Evolutionary conservation across 129 eudicot genomes (phyloP).

Genomic region (Deinandra increscens): DNA sequence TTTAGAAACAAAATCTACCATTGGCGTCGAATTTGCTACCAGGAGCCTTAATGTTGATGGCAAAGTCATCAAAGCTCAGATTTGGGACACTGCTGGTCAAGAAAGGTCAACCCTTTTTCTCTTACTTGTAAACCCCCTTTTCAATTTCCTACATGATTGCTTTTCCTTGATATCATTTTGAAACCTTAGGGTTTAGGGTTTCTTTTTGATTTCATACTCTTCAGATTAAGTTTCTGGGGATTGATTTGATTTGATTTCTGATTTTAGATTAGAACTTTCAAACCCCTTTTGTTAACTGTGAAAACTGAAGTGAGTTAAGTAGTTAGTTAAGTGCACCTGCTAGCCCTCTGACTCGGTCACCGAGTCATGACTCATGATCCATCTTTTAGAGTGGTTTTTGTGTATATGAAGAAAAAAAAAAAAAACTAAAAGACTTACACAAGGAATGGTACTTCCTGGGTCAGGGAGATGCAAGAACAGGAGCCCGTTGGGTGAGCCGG

Average conservation of each 20-base stretch:
- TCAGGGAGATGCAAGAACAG: not conserved
- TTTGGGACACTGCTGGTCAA: constrained; percentile 88
- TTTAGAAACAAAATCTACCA: constrained; percentile 74
- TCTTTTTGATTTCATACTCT: not conserved
- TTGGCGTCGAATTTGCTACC: constrained; percentile 83
- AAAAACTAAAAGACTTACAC: not conserved
- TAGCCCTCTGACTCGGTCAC: not conserved
- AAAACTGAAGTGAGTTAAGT: not conserved
- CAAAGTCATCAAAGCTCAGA: constrained; percentile 82
- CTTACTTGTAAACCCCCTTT: constrained; percentile 7
- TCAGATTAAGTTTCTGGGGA: not conserved
- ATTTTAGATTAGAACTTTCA: not conserved
- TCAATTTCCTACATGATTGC: constrained; percentile 1
- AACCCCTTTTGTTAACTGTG: not conserved
- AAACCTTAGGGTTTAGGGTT: constrained; percentile 13
- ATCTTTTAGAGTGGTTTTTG: not conserved
- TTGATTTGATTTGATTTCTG: constrained; percentile 1
- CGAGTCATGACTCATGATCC: not conserved
- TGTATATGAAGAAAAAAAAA: not conserved
- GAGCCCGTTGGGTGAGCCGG: constrained; percentile 6
- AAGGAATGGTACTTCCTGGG: constrained; percentile 13
- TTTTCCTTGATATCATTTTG: not conserved
- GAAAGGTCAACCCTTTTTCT: constrained; percentile 51
- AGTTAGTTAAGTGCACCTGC: not conserved
- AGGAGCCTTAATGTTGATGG: constrained; percentile 66